Percentiles rank a stretch among this genome's conserved stretches.
These are phyloP conservation scores for Scenedesmus sp. DNA, from an alignment of 163 green algal genomes.

Conservation along the genomic window DNA sequence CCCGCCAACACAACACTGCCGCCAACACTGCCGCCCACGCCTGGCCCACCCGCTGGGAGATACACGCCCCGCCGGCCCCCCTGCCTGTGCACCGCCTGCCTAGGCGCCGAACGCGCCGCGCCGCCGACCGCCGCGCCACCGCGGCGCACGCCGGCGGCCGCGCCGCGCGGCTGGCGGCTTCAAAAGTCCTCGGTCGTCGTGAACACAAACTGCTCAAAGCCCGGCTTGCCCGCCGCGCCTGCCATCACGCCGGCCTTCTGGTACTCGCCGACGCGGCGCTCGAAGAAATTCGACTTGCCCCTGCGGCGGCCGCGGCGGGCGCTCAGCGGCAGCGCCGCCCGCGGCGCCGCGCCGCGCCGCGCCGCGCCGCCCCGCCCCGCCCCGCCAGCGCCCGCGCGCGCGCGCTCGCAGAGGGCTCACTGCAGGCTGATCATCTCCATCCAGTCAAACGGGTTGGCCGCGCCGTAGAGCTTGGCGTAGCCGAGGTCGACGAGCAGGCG, in stretches of 20 bases:
- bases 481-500: conserved; percentile 85
- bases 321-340: too few relatives aligned
- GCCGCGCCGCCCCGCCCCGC: too few relatives aligned
- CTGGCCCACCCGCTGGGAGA: too few relatives aligned
- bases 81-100: too few relatives aligned
- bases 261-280: conserved; percentile 98
- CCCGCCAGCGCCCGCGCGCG: not conserved
- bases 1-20: too few relatives aligned
- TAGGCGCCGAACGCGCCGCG: too few relatives aligned
- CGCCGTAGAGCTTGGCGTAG: conserved; percentile 86
- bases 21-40: too few relatives aligned
- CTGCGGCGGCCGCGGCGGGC: not conserved
- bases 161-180: too few relatives aligned
- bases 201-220: conserved; percentile 52
- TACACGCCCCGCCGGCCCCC: too few relatives aligned
- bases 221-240: conserved; percentile 25
- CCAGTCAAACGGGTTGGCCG: conserved; percentile 97
- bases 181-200: conserved; percentile 60
- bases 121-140: too few relatives aligned
- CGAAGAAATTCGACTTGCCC: conserved; percentile 97
- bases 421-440: conserved; percentile 99
- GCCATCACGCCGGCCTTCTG: conserved; percentile 94
- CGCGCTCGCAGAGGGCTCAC: not conserved
- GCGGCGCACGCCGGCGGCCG: too few relatives aligned
- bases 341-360: too few relatives aligned